A percentile compares a stretch with the other conserved stretches of the same genome.
These are phyloP conservation scores for Heritiera littoralis DNA, from an alignment of 345 rosid species.

Conservation along the genomic window DNA sequence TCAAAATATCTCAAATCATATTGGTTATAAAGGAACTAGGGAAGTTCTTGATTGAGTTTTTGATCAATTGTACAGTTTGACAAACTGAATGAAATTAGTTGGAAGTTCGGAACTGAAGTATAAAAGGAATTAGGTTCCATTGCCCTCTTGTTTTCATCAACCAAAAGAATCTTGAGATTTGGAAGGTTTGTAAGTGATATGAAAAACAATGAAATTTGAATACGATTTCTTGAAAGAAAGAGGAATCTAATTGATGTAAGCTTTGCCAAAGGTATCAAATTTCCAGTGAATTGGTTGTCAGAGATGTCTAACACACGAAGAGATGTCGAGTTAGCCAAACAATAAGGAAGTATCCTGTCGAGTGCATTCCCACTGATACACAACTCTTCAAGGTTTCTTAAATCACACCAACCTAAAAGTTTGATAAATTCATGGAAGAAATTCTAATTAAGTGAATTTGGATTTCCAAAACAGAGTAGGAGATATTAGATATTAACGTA, in stretches of 20 bases:
- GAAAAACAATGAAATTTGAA: neutral
- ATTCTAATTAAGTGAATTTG: too few relatives aligned
- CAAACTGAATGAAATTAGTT: neutral
- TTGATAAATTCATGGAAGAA: neutral
- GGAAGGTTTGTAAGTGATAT: constrained; percentile 19
- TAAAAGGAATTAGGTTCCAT: neutral
- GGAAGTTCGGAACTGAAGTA: neutral
- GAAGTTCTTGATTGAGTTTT: neutral
- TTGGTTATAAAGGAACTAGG: constrained; percentile 21
- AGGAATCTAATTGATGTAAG: neutral
- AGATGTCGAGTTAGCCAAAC: constrained; percentile 22
- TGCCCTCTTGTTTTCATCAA: neutral
- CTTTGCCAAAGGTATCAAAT: neutral
- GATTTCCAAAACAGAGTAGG: neutral
- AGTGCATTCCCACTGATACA: constrained; percentile 1
- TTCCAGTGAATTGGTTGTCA: constrained; percentile 19
- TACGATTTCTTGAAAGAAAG: neutral
- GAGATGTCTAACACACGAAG: constrained; percentile 22
- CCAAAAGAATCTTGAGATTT: neutral
- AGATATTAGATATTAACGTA: neutral
- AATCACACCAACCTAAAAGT: constrained; percentile 12
- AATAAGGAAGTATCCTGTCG: neutral
- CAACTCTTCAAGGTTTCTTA: constrained; percentile 17
- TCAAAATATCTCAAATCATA: constrained; percentile 1
- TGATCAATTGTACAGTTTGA: neutral